These are phyloP conservation scores for Neofusicoccum cordaticola DNA, from an alignment of 2,329 filamentous ascomycete genomes.

Conservation along the genomic window DNA sequence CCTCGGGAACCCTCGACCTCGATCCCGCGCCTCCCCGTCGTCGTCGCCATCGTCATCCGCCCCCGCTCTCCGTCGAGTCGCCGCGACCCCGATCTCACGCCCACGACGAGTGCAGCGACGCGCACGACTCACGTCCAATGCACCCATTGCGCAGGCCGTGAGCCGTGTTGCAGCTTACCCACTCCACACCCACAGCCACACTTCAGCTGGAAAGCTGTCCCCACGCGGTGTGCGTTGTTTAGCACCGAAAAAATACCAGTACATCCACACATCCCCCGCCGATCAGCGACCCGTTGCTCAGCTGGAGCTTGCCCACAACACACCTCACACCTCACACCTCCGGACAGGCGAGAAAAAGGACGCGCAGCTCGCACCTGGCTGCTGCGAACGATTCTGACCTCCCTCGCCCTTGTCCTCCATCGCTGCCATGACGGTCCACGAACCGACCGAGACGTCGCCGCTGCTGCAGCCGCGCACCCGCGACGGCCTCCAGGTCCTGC, in stretches of 20 bases:
- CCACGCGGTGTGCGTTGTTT: too few species aligned
- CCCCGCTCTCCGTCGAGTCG: too few species aligned
- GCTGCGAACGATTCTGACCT: too few species aligned
- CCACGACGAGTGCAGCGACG: background rate
- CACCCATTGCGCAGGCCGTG: background rate
- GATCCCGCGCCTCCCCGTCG: too few species aligned
- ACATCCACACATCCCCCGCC: background rate
- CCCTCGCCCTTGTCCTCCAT: too few species aligned
- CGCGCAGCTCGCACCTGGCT: too few species aligned
- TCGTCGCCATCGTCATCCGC: too few species aligned
- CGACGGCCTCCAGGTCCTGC: constrained; percentile 5
- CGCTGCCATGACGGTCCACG: constrained; percentile 25
- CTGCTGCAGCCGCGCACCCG: constrained; percentile 37
- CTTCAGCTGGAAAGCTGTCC: too few species aligned
- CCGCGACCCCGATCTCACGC: too few species aligned
- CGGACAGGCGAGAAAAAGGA: background rate
- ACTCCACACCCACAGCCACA: background rate
- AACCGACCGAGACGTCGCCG: constrained; percentile 47
- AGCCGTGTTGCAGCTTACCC: background rate
- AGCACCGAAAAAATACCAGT: background rate
- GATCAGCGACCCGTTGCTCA: background rate
- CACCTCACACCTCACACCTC: background rate
- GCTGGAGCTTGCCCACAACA: background rate
- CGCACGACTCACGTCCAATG: background rate
- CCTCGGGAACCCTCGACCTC: background rate